Evolutionary conservation across 2,329 filamentous ascomycete genomes (phyloP).

Genomic region (Cyphellophora attinorum): DNA sequence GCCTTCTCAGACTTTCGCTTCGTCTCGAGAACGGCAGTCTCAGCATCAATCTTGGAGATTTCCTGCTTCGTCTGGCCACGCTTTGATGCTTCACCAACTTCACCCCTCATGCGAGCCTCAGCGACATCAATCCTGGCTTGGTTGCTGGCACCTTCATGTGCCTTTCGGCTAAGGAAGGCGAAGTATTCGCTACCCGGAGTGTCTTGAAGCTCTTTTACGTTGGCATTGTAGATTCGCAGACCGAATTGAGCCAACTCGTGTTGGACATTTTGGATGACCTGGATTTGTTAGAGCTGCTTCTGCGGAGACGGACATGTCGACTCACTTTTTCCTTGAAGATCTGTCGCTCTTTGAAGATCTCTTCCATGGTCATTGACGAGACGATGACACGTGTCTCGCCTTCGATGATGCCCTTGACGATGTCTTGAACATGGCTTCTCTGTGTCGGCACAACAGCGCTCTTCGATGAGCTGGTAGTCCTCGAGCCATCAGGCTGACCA

Average conservation of each 20-base stretch:
- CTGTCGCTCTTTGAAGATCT: constrained; percentile 70
- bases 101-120: constrained; percentile 53
- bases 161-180: constrained; percentile 69
- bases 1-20: constrained; percentile 76
- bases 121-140: constrained; percentile 59
- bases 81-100: constrained; percentile 58
- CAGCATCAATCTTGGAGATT: constrained; percentile 78
- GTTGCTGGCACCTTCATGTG: constrained; percentile 75
- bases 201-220: constrained; percentile 81
- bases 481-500: constrained; percentile 43
- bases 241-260: constrained; percentile 73
- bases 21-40: constrained; percentile 76
- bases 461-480: constrained; percentile 18
- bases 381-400: constrained; percentile 78
- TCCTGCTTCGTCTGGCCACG: constrained; percentile 74
- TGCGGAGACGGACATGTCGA: no score
- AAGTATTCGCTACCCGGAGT: constrained; percentile 77
- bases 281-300: constrained; percentile 1
- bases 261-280: constrained; percentile 64
- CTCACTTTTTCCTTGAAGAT: constrained; percentile 62
- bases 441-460: constrained; percentile 33
- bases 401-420: constrained; percentile 84
- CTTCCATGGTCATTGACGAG: constrained; percentile 85
- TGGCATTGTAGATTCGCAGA: constrained; percentile 60
- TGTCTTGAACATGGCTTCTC: constrained; percentile 65